Percentiles rank a stretch among this genome's conserved stretches.
Conservation (phyloP, 371 early-diverging fungal species). For the Rhizopus arrhizus region DNA sequence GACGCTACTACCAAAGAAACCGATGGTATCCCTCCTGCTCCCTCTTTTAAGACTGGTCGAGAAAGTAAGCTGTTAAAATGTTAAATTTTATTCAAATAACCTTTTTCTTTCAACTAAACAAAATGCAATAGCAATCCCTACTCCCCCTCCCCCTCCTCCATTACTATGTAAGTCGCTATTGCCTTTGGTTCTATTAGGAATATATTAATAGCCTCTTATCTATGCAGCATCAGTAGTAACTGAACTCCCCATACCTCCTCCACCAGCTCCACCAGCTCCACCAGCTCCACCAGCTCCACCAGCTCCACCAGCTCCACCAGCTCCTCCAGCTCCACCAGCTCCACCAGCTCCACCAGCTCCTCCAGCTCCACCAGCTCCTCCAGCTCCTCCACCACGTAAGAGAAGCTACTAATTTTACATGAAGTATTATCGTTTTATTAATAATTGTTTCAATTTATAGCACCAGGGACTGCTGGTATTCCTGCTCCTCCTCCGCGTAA, state of each 20-base stretch:
- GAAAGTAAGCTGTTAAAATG: background rate
- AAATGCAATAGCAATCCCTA: background rate
- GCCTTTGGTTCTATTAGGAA: background rate
- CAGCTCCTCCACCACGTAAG: slow-evolving; percentile 32
- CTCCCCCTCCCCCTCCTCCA: slow-evolving; percentile 1
- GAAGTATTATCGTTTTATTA: background rate
- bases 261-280: slow-evolving; percentile 15
- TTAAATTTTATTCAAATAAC: background rate
- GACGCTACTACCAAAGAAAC: background rate
- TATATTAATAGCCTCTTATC: background rate
- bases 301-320: slow-evolving; percentile 15
- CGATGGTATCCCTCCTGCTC: background rate
- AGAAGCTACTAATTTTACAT: background rate
- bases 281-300: slow-evolving; percentile 22
- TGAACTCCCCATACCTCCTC: slow-evolving; percentile 3
- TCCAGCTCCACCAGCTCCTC: slow-evolving; percentile 27
- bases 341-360: slow-evolving; percentile 21
- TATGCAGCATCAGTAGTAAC: background rate
- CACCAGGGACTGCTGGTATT: slow-evolving; percentile 9
- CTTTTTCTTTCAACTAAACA: background rate
- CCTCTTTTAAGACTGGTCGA: too few relatives aligned
- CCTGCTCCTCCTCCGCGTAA: slow-evolving; percentile 28
- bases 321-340: slow-evolving; percentile 29
- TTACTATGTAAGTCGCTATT: background rate
- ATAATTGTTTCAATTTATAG: background rate